These are phyloP conservation scores for Dactylellina drechsleri DNA, from an alignment of 2,329 filamentous ascomycete species.

Conservation along the genomic window DNA sequence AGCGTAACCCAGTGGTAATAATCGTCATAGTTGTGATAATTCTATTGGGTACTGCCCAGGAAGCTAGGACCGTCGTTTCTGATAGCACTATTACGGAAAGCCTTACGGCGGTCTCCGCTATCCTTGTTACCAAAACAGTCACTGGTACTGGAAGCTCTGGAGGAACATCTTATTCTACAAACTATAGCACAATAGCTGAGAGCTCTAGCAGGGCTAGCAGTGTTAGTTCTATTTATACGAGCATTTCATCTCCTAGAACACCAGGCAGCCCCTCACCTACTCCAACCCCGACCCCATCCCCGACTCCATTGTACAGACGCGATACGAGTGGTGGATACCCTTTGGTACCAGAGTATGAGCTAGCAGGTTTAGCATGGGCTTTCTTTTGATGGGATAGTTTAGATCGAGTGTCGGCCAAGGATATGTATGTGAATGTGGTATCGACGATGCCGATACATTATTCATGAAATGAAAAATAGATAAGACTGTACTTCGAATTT, in stretches of 20 bases:
- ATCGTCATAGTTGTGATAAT: constrained; percentile 7
- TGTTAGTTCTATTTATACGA: background rate
- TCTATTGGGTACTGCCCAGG: background rate
- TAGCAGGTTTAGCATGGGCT: background rate
- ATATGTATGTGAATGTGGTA: too few relatives aligned
- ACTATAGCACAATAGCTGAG: background rate
- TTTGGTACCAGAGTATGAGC: background rate
- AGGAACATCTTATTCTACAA: background rate
- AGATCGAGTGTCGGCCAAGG: too few relatives aligned
- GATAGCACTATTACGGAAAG: background rate
- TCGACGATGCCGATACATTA: too few relatives aligned
- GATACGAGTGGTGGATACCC: background rate
- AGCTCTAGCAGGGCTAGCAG: background rate
- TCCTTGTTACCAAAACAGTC: background rate
- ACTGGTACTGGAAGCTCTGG: background rate
- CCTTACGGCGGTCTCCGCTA: background rate
- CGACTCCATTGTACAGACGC: background rate
- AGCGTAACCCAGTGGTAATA: background rate
- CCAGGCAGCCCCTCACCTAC: background rate
- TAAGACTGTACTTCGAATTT: too few relatives aligned
- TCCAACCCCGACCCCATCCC: background rate
- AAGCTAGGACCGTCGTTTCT: background rate
- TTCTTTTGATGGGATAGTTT: background rate
- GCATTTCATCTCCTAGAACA: background rate
- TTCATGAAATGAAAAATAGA: too few relatives aligned